A percentile compares a stretch with the other conserved stretches of the same genome.
Evolutionary conservation across 257 asterid genomes (phyloP).

Genomic region (Coffea canephora): DNA sequence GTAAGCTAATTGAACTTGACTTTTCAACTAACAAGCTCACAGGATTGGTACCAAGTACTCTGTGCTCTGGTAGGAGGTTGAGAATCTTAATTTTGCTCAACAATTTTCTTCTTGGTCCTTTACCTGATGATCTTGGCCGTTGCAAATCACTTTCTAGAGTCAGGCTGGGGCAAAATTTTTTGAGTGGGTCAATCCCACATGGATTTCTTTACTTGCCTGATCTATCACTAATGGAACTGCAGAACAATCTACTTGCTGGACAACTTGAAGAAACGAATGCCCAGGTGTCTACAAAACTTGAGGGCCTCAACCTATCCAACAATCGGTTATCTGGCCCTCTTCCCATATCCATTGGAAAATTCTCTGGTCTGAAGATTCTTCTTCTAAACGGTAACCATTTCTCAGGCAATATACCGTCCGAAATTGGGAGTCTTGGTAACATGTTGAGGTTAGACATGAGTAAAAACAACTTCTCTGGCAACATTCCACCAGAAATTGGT

Average conservation of each 20-base stretch:
- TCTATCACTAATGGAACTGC: constrained; percentile 36
- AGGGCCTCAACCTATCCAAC: constrained; percentile 34
- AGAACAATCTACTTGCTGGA: constrained; percentile 37
- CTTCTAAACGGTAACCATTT: constrained; percentile 32
- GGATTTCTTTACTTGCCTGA: constrained; percentile 43
- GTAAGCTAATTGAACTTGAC: constrained; percentile 33
- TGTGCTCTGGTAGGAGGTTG: constrained; percentile 34
- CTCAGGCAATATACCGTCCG: constrained; percentile 37
- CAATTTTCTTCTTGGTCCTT: constrained; percentile 42
- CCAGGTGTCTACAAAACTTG: constrained; percentile 26
- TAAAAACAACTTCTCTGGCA: constrained; percentile 36
- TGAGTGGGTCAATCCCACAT: constrained; percentile 38
- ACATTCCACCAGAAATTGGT: constrained; percentile 33
- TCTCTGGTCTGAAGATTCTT: constrained; percentile 37
- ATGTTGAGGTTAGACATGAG: constrained; percentile 38
- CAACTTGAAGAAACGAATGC: constrained; percentile 17
- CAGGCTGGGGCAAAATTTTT: constrained; percentile 41
- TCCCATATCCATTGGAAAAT: constrained; percentile 34
- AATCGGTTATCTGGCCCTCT: constrained; percentile 34
- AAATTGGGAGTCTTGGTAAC: constrained; percentile 30
- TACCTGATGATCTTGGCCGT: constrained; percentile 42
- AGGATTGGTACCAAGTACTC: constrained; percentile 34
- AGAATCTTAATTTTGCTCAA: constrained; percentile 37
- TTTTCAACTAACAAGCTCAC: constrained; percentile 45
- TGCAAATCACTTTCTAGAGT: constrained; percentile 33